phyloP scores from a whole-genome alignment of 2,329 filamentous ascomycete genomes.

The Trichoderma atrobrunneum region DNA sequence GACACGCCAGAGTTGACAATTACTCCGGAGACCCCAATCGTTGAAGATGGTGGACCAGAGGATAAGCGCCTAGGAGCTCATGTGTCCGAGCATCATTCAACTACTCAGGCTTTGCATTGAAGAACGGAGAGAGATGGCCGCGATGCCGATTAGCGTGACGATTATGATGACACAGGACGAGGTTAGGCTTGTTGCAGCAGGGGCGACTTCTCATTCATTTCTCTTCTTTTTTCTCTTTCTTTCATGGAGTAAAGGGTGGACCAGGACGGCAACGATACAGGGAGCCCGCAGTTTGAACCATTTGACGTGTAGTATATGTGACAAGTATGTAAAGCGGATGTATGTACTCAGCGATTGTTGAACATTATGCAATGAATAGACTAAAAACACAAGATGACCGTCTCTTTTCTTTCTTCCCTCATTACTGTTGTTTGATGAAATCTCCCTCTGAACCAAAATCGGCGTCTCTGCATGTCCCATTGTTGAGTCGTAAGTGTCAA shows the following conservation, averaged over 20 bases:
- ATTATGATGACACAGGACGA: not conserved
- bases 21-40: constrained; percentile 50
- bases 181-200: not conserved
- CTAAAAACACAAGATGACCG: constrained; percentile 3
- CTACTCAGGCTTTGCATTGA: not conserved
- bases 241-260: not conserved
- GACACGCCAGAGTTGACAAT: constrained; percentile 45
- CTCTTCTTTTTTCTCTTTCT: not conserved
- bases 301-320: constrained; percentile 7
- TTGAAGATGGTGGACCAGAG: constrained; percentile 34
- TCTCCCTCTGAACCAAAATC: no score
- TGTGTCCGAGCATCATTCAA: constrained; percentile 20
- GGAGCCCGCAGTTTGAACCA: not conserved
- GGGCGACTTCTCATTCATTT: not conserved
- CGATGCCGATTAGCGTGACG: not conserved
- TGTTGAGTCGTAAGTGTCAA: not conserved
- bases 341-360: constrained; percentile 1
- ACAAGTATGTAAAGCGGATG: not conserved
- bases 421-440: not conserved
- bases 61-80: constrained; percentile 45
- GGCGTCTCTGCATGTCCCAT: not conserved
- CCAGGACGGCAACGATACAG: not conserved
- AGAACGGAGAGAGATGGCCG: not conserved
- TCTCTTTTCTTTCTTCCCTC: not conserved
- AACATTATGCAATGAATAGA: constrained; percentile 10